Evolutionary conservation across 768 basidiomycete genomes (phyloP).

Genomic region (Suillus spraguei): DNA sequence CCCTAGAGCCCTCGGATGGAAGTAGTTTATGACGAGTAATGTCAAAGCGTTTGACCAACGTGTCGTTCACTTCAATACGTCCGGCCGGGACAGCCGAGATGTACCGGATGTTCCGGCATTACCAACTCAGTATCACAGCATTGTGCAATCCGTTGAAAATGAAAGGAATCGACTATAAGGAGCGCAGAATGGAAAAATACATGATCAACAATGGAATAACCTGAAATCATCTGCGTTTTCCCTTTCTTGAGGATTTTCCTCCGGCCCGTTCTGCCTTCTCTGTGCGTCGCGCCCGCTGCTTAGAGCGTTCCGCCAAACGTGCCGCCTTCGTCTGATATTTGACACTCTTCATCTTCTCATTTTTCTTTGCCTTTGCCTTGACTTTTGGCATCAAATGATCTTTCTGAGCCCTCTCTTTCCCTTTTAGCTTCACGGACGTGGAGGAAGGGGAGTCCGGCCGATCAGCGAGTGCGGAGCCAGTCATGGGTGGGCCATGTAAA

Average conservation of each 20-base stretch:
- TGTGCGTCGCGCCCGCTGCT: slow-evolving; percentile 62
- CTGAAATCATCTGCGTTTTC: slow-evolving; percentile 18
- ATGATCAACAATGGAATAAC: slow-evolving; percentile 7
- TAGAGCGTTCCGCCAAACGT: slow-evolving; percentile 59
- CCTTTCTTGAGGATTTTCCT: slow-evolving; percentile 55
- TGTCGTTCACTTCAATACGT: slow-evolving; percentile 3
- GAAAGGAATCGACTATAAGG: not conserved
- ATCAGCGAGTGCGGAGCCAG: slow-evolving; percentile 4
- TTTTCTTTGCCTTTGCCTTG: slow-evolving; percentile 29
- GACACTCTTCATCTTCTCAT: slow-evolving; percentile 43
- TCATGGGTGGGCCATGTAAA: slow-evolving; percentile 47
- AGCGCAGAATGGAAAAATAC: not conserved
- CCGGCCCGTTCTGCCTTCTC: slow-evolving; percentile 77
- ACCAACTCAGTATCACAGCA: not conserved
- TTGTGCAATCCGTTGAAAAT: not conserved
- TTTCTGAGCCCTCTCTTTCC: slow-evolving; percentile 20
- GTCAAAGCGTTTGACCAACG: slow-evolving; percentile 8
- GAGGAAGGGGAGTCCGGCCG: not conserved
- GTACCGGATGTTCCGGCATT: not conserved
- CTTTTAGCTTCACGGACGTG: slow-evolving; percentile 13
- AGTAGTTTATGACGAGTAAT: slow-evolving; percentile 1
- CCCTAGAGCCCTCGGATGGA: slow-evolving; percentile 4
- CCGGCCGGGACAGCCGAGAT: slow-evolving; percentile 10
- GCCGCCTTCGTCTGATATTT: slow-evolving; percentile 75
- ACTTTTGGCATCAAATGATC: slow-evolving; percentile 22